Evolutionary conservation across 768 basidiomycete species (phyloP).

Genomic region (Termitomyces sp.): DNA sequence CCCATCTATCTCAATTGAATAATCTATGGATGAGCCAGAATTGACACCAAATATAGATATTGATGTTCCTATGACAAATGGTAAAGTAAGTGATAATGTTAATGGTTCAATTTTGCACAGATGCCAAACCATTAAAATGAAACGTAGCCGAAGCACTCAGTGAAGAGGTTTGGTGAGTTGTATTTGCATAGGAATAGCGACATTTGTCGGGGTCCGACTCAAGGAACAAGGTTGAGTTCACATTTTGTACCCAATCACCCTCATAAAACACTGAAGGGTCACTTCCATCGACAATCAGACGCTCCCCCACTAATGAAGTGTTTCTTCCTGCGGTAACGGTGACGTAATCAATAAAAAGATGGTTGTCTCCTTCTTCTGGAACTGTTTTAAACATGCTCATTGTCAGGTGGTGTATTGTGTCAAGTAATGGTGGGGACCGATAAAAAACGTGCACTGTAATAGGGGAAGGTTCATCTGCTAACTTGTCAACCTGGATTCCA

Average conservation of each 20-base stretch:
- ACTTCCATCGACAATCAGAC: neutral
- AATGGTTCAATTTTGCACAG: neutral
- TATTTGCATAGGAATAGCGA: neutral
- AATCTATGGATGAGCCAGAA: no score
- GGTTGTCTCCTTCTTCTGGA: neutral
- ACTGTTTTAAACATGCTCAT: neutral
- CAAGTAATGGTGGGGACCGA: neutral
- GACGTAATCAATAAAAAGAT: neutral
- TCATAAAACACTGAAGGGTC: neutral
- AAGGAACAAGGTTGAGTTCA: no score
- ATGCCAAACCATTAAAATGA: neutral
- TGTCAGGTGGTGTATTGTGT: neutral
- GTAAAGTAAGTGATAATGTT: neutral
- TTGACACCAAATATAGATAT: neutral
- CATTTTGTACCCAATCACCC: neutral
- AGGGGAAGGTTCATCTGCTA: neutral
- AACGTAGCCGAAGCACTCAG: neutral
- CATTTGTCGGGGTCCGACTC: rapidly evolving
- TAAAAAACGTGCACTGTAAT: neutral
- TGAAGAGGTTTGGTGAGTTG: neutral
- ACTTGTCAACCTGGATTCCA: neutral
- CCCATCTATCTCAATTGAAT: rapidly evolving
- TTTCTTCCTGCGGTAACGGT: neutral
- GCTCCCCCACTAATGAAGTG: neutral
- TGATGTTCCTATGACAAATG: neutral